Base-by-base conservation (phyloP, 139 green algal genomes). In the Pycnococcus provasolii region DNA sequence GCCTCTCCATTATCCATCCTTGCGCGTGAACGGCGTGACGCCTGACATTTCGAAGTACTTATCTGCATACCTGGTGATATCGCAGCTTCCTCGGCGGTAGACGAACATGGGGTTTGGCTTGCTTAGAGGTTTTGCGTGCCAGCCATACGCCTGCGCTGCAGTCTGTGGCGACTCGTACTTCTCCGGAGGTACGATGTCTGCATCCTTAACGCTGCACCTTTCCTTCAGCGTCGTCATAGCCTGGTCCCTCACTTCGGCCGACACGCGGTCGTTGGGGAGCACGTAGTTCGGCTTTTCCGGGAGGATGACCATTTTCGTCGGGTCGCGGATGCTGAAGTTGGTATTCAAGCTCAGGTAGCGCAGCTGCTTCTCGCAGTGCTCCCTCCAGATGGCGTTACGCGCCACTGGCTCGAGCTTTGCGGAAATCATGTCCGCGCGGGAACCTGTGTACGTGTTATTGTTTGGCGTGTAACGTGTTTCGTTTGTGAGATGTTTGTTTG, bases 341-440 rank as follows among this genome's bases (percentile, higher is more conserved):
- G 63, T 70, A 45, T 70, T 70, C n/a, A 70, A 39, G 7, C 46
- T 37, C 6, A 63, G 42, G 7, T 70, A 41, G 43, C 37, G 8
- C 4, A 70, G 48, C 40, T 71, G 48, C n/a, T 71, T 71, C 13
- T 42, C 45, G 64, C 64, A 71, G 64, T 71, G 64, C 64, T 71
- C 64, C 4, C 40, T 7, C 64, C 64, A 71, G n/a, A 71, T 71
- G 53, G 26, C 6, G 64, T 71, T 71, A 8, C 64, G 46, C 4
- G 53, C 46, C 4, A 71, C 60, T 39, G 46, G 48, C 13, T 71
- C 64, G 53, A 71, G 46, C 53, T 68, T 71, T 4, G 39, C 39
- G 39, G 26, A 53, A 52, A 71, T 51, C 64, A 71, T 71, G 40
- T 71, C 64, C 9, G 64, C 53, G 26, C 52, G 42, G 39, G 63